Conservation (phyloP, 73 alveolate genomes). For the Paramecium caudatum region DNA sequence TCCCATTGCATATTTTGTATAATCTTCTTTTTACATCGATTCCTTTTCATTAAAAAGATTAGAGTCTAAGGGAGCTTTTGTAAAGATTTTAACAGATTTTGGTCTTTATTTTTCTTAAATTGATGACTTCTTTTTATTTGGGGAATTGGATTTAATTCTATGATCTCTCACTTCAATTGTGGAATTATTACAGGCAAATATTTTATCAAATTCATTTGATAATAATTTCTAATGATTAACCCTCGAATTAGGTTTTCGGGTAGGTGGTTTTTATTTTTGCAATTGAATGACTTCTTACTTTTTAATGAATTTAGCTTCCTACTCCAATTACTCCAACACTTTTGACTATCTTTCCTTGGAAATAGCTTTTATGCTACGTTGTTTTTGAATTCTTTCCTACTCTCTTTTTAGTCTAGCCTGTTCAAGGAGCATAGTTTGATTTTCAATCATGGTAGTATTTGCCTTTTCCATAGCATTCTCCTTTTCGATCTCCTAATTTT, state of each 20-base stretch:
- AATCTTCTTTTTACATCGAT: neutral
- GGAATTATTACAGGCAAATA: slow-evolving; percentile 12
- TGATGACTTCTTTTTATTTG: neutral
- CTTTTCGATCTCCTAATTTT: slow-evolving; percentile 22
- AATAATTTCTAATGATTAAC: neutral
- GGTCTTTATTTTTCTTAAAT: slow-evolving; percentile 46
- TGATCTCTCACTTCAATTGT: slow-evolving; percentile 15
- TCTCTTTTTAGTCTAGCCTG: slow-evolving; percentile 41
- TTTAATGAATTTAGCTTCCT: slow-evolving; percentile 42
- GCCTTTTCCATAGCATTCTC: slow-evolving; percentile 70
- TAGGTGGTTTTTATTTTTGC: slow-evolving; percentile 14
- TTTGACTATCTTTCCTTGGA: slow-evolving; percentile 40
- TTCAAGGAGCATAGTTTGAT: slow-evolving; percentile 5
- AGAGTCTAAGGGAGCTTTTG: slow-evolving; percentile 60
- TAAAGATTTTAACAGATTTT: slow-evolving; percentile 48
- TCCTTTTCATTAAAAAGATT: slow-evolving; percentile 46
- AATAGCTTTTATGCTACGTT: slow-evolving; percentile 49
- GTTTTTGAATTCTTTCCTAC: slow-evolving; percentile 14
- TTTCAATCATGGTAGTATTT: slow-evolving; percentile 40
- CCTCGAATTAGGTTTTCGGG: neutral
- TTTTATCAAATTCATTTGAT: neutral
- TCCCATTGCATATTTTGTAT: slow-evolving; percentile 12
- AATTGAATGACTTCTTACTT: slow-evolving; percentile 6
- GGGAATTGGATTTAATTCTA: neutral
- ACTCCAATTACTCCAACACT: slow-evolving; percentile 56